A percentile compares a stretch with the other conserved stretches of the same genome.
These are phyloP conservation scores for Cystofilobasidium ferigula DNA, from an alignment of 768 basidiomycete species.

Conservation along the genomic window DNA sequence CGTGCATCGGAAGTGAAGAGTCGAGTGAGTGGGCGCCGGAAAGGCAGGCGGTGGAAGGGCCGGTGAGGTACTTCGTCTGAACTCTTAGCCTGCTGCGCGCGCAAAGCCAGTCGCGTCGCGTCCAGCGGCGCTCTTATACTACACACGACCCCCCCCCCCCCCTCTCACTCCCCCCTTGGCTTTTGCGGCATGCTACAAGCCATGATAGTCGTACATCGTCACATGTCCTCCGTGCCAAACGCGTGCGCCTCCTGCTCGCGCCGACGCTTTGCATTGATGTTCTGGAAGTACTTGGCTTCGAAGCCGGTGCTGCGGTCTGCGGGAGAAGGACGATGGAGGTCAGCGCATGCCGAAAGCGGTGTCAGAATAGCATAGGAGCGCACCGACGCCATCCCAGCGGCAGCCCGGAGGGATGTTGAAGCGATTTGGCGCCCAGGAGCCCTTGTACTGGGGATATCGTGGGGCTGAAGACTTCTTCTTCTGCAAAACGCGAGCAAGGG, in stretches of 20 bases:
- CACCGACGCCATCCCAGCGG: conserved; percentile 97
- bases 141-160: too few relatives aligned
- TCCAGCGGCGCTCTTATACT: too few relatives aligned
- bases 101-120: too few relatives aligned
- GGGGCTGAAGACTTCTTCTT: conserved; percentile 53
- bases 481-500: conserved; percentile 29
- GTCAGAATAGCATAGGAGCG: conserved; percentile 24
- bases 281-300: conserved; percentile 83
- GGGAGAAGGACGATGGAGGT: neutral
- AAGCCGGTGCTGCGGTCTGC: conserved; percentile 85
- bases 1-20: neutral
- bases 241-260: conserved; percentile 60
- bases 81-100: too few relatives aligned
- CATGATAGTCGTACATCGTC: neutral
- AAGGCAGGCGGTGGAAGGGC: too few relatives aligned
- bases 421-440: conserved; percentile 83
- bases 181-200: too few relatives aligned
- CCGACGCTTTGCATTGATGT: conserved; percentile 62
- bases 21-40: too few relatives aligned
- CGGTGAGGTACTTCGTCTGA: too few relatives aligned
- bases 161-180: too few relatives aligned
- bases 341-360: neutral
- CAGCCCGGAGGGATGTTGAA: conserved; percentile 92
- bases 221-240: conserved; percentile 94
- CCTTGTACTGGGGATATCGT: conserved; percentile 69